A percentile compares a stretch with the other conserved stretches of the same genome.
Evolutionary conservation across 495 filamentous ascomycete genomes (phyloP).

Genomic region (Paragyromitra xinjiangensis): DNA sequence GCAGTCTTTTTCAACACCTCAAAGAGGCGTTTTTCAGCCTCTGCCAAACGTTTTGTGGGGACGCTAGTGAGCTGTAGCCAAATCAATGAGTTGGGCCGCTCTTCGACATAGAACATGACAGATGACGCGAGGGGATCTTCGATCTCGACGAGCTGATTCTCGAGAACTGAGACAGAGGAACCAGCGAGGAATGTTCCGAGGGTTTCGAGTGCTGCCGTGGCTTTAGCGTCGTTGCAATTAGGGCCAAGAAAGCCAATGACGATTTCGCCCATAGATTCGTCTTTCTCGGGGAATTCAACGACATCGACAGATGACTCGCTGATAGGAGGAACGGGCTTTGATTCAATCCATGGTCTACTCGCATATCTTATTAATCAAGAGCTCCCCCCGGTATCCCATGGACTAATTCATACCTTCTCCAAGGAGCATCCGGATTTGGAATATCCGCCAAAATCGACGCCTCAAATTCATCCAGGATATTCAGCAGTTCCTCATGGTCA

Average conservation of each 20-base stretch:
- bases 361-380: slow-evolving; percentile 14
- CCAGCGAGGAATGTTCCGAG: slow-evolving; percentile 85
- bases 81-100: slow-evolving; percentile 80
- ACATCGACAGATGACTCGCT: slow-evolving; percentile 73
- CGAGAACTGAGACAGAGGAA: slow-evolving; percentile 88
- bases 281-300: slow-evolving; percentile 94
- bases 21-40: slow-evolving; percentile 86
- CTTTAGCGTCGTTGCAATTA: slow-evolving; percentile 70
- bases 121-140: slow-evolving; percentile 84
- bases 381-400: background rate
- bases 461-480: slow-evolving; percentile 87
- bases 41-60: slow-evolving; percentile 80
- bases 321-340: slow-evolving; percentile 75
- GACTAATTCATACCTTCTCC: slow-evolving; percentile 67
- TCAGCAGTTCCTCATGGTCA: slow-evolving; percentile 79
- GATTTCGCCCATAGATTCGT: slow-evolving; percentile 90
- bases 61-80: slow-evolving; percentile 85
- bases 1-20: slow-evolving; percentile 82
- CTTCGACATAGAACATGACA: slow-evolving; percentile 76
- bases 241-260: slow-evolving; percentile 86
- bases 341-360: slow-evolving; percentile 84
- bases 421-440: slow-evolving; percentile 74
- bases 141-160: slow-evolving; percentile 91
- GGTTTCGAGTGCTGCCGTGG: slow-evolving; percentile 75
- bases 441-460: slow-evolving; percentile 83